A percentile compares a stretch with the other conserved stretches of the same genome.
Conservation (phyloP, 106 monocot genomes). For the Phalaenopsis aphrodite region DNA sequence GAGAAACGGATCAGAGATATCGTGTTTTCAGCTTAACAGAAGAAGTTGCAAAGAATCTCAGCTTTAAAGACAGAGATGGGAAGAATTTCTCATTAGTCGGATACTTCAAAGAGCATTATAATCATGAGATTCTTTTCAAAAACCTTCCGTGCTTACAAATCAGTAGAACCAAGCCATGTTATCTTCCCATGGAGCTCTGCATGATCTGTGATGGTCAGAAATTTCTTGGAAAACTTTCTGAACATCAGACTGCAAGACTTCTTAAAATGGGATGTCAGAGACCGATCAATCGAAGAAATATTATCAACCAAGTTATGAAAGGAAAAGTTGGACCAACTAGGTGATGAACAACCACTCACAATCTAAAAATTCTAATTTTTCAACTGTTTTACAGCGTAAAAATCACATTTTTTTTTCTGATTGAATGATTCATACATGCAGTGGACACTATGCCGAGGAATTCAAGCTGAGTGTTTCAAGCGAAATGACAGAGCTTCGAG, state of each 20-base stretch:
- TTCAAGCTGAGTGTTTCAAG: constrained; percentile 69
- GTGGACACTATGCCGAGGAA: constrained; percentile 46
- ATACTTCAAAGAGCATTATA: constrained; percentile 82
- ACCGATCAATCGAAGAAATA: constrained; percentile 53
- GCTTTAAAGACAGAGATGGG: constrained; percentile 76
- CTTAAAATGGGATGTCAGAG: constrained; percentile 73
- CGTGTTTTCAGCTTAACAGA: constrained; percentile 65
- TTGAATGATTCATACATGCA: constrained; percentile 17
- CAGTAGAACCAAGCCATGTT: constrained; percentile 84
- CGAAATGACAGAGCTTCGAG: constrained; percentile 74
- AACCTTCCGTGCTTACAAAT: constrained; percentile 88
- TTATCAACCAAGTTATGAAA: constrained; percentile 57
- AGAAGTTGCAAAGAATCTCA: constrained; percentile 62
- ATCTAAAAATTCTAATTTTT: no score
- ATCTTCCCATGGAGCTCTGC: constrained; percentile 96
- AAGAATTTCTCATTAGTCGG: constrained; percentile 57
- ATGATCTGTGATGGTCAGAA: constrained; percentile 91
- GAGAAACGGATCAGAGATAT: constrained; percentile 71
- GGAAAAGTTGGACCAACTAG: constrained; percentile 47
- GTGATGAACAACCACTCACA: constrained; percentile 13
- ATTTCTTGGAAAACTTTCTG: constrained; percentile 80
- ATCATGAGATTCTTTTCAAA: constrained; percentile 69
- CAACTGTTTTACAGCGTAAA: no score
- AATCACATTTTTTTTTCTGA: no score
- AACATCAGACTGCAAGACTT: constrained; percentile 70